Base-by-base conservation (phyloP, 129 eudicot genomes). In the Flaveria robusta region DNA sequence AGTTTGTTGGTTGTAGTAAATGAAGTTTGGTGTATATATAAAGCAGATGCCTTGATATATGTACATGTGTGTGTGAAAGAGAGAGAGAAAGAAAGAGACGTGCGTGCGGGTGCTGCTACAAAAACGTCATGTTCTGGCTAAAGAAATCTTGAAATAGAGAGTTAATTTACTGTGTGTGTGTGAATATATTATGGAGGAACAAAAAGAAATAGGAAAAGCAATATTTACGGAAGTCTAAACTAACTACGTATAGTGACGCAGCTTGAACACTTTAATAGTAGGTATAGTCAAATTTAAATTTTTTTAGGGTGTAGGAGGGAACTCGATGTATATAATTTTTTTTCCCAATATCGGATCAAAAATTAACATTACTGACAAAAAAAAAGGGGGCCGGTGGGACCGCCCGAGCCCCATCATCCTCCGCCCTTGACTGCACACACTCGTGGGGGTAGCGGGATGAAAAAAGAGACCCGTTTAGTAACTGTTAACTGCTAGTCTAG, bases 31-130 rank as follows among this genome's bases (percentile, higher is more conserved):
- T 79, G 71, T 79, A 72, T 79, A 79, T 79, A 72, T 79, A 79
- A 50, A 80, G 65, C 42, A 49, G 72, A 49, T 63, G 78, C 27
- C 55, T 72, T 47, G 78, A 64, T 60, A 51, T 45, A 5, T 77
- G 76, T 68, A 64, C 70, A 29, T 60, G 34, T 68, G 70, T 77
- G 12, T 77, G 60, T 42, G 66, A 20, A 37, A 29, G 80, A 43
- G 77, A 37, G 37, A 10, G 66, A 63, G 79, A 45, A 22, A 39
- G 81, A 77, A 43, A 31, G 65, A 58, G 71, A 45, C 73, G 83
- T 79, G 72, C 79, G 79, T 71, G 79, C 69, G 79, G 83, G 65
- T 62, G 82, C 83, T 71, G 83, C 73, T 62, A 71, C 77, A 79
- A 63, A 62, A 37, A 71, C 79, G 79, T 80, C 83, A 80, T 80